phyloP scores from a whole-genome alignment of 23 red algal species.

The Gracilaria vermiculophylla region DNA sequence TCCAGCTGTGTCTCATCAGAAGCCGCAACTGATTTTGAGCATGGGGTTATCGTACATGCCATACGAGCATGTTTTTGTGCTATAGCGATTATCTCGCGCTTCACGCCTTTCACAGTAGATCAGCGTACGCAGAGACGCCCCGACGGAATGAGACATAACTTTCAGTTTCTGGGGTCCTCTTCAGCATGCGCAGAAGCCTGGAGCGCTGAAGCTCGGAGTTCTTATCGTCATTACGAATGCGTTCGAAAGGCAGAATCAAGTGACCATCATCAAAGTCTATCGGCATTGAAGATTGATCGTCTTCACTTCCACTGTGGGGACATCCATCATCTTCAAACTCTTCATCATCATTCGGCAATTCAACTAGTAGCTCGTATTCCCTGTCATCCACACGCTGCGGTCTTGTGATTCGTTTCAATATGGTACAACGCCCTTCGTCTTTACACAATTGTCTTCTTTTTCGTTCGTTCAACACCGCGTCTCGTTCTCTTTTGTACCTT shows the following conservation, averaged over 20 bases:
- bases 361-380: background rate
- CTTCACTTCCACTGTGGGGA: slow-evolving; percentile 1
- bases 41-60: too few species aligned
- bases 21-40: too few species aligned
- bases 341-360: slow-evolving; percentile 5
- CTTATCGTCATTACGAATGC: background rate
- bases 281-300: background rate
- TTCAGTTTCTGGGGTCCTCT: background rate
- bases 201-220: slow-evolving; percentile 1
- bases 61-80: too few species aligned
- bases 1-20: too few species aligned
- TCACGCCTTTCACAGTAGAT: background rate
- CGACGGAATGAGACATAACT: background rate
- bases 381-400: background rate
- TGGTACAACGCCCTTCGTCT: background rate
- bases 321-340: slow-evolving; percentile 34
- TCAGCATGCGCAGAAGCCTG: background rate
- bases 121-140: background rate
- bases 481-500: background rate
- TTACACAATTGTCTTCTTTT: background rate
- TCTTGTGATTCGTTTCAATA: background rate
- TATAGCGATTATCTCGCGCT: too few species aligned
- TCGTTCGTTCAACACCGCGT: background rate
- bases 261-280: background rate
- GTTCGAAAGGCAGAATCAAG: background rate